Base-by-base conservation (phyloP, 2,329 filamentous ascomycete species). In the Alternaria angustiovoidea region DNA sequence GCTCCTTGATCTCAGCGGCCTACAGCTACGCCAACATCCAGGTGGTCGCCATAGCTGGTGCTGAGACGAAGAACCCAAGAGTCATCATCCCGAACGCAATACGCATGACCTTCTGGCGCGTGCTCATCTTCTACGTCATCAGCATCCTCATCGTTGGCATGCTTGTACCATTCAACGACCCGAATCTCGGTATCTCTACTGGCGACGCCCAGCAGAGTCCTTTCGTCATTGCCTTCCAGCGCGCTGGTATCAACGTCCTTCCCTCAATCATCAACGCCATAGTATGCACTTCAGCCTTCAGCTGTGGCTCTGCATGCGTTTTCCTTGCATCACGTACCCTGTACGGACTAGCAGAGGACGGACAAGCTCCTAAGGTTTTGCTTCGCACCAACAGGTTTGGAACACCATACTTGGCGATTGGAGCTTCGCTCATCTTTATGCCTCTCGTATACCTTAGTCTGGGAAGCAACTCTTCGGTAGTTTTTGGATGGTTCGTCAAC, bases 191-290 rank as follows among this genome's bases (percentile, higher is more conserved):
- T 22, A 84, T 85, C 2, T 81, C 77, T 16, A 72, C 69, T 59
- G 71, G 71, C n/a, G 62, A 67, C 32, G 71, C 70, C 26, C 67
- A 72, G 32, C 64, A 67, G 28, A 65, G 59, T 46, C 76, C 71
- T n/a, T 75, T 73, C 61, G 70, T 93, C 54, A 90, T 93, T 61
- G 90, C 89, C 12, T 87, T 89, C 16, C 82, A 84, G 2, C 83
- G 86, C 24, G 90, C 90, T 2, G 89, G 89, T 0, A 88, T 93
- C 57, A 83, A 81, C 14, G 88, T 84, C 5, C 84, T 93, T 5
- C 88, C 90, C 0, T 88, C 86, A 1, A 84, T 93, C 44, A 88
- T 94, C 75, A 94, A 94, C 73, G 90, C 89, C 30, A 82, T 93
- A 9, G 88, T 93, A 63, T 84, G 93, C 59, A 91, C 88, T 0